Evolutionary conservation across 768 basidiomycete species (phyloP).

Genomic region (Phylloporus arenicola): DNA sequence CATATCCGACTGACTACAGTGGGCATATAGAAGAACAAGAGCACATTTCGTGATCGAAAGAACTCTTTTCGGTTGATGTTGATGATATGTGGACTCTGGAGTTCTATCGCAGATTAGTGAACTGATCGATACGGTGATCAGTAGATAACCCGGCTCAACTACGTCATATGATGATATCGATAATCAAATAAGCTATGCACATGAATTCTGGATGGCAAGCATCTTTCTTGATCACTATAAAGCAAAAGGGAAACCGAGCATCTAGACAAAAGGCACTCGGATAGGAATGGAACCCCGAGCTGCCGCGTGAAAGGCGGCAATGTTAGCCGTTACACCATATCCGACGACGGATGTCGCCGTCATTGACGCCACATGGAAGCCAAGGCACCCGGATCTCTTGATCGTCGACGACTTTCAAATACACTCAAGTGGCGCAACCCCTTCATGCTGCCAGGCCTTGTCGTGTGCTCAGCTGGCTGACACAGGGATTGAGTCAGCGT

Average conservation of each 20-base stretch:
- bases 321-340: constrained; percentile 67
- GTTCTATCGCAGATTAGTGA: no score
- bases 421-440: not conserved
- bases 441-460: not conserved
- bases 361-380: not conserved
- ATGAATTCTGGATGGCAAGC: no score
- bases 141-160: no score
- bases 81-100: no score
- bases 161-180: no score
- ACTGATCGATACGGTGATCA: no score
- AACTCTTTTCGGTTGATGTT: no score
- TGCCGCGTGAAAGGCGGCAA: constrained; percentile 57
- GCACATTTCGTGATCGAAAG: no score
- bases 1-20: not conserved
- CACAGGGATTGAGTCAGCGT: no score
- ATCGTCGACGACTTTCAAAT: not conserved
- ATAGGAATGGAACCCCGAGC: constrained; percentile 37
- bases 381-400: not conserved
- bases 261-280: constrained; percentile 13
- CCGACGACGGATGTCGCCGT: constrained; percentile 15
- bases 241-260: not conserved
- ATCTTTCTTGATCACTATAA: not conserved
- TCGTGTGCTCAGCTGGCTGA: not conserved
- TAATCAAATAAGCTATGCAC: no score
- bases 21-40: no score